Base-by-base conservation (phyloP, 176 grass and related monocot species). In the Paspalum vaginatum region DNA sequence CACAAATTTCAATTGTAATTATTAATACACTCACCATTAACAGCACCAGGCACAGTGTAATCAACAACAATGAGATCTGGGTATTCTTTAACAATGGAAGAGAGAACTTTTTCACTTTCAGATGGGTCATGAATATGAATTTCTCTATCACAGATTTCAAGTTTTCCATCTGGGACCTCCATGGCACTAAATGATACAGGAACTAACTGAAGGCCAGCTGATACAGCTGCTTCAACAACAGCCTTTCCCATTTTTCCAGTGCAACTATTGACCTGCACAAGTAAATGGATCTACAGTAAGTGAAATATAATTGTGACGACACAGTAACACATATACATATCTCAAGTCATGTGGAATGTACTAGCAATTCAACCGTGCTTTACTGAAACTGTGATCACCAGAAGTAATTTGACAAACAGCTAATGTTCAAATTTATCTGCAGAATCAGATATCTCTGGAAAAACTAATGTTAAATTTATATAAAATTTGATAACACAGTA, bases 1-100 rank as follows among this genome's bases (percentile, higher is more conserved):
- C 6, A 55, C 17, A 56, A 11, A 24, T 51, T 14, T 6, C 11
- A 53, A 40, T 61, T 38, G 3, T 21, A 72, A 14, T 16, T 72
- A 77, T 22, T 43, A 71, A 22, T 72, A 57, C 78, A 43, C 86
- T 68, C 69, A 94, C 92, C 89, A 64, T 98, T 98, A 70, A 98
- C 95, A 85, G 95, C 89, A 85, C 92, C 83, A 59, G 95, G 92
- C 21, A 94, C 92, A 51, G 95, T 98, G 60, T 92, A 98, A 85
- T 98, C 95, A 17, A 94, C 81, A 81, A 98, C 83, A 79, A 98
- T 70, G 76, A 98, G 26, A 85, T 93, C 83, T 26, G 95, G 92
- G 73, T 88, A 89, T 61, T 94, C 87, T 22, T 93, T 83, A 39
- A 67, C 26, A 66, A 94, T 74, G 27, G 81, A 88, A 64, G 66